Percentiles rank a stretch among this genome's conserved stretches.
phyloP scores from a whole-genome alignment of 805 yeast species.

The Pichia eremophila region DNA sequence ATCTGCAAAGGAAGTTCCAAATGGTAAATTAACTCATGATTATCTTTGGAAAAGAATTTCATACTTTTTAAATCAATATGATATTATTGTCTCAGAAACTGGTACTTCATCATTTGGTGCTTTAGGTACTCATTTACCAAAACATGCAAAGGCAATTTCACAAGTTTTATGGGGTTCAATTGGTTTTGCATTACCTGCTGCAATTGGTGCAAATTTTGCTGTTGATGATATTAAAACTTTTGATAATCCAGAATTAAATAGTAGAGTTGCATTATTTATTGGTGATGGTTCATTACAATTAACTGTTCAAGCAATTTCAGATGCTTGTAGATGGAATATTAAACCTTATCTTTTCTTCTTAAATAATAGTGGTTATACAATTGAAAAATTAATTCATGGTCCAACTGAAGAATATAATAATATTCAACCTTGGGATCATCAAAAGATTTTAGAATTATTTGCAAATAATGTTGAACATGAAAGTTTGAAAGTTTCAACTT shows the following conservation, averaged over 20 bases:
- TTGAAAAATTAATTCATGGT: slow-evolving; percentile 68
- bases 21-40: slow-evolving; percentile 45
- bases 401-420: slow-evolving; percentile 54
- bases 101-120: slow-evolving; percentile 74
- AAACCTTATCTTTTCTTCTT: slow-evolving; percentile 61
- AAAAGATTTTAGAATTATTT: slow-evolving; percentile 47
- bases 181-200: slow-evolving; percentile 62
- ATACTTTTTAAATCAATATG: slow-evolving; percentile 56
- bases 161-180: slow-evolving; percentile 74
- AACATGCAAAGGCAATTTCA: slow-evolving; percentile 53
- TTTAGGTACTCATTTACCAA: slow-evolving; percentile 56
- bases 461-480: slow-evolving; percentile 48
- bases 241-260: slow-evolving; percentile 16
- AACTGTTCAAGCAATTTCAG: slow-evolving; percentile 66
- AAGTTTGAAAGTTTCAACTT: slow-evolving; percentile 41
- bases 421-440: slow-evolving; percentile 63
- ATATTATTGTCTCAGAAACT: slow-evolving; percentile 59
- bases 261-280: slow-evolving; percentile 56
- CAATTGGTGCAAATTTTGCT: slow-evolving; percentile 61
- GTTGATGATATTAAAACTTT: slow-evolving; percentile 32
- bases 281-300: slow-evolving; percentile 74
- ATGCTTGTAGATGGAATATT: slow-evolving; percentile 57
- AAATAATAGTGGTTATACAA: slow-evolving; percentile 69
- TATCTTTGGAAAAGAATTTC: slow-evolving; percentile 62
- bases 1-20: slow-evolving; percentile 35